These are phyloP conservation scores for Salicornia ramosissima DNA, from an alignment of 148 eudicot genomes.

Conservation along the genomic window DNA sequence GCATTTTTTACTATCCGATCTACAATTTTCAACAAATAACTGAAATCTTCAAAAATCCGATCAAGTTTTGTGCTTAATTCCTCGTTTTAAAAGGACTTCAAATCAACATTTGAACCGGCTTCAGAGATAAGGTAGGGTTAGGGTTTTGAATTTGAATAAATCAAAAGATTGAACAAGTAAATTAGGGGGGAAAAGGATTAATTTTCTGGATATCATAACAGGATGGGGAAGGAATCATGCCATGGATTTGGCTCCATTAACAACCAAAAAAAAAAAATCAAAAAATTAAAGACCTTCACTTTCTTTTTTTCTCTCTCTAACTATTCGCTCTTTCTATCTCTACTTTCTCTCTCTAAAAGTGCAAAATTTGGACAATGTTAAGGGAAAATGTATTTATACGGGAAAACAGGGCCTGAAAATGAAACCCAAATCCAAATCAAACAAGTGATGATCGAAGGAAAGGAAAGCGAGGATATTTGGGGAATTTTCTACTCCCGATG, in stretches of 20 bases:
- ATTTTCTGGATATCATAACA: slow-evolving; percentile 4
- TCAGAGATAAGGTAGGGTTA: slow-evolving; percentile 33
- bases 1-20: slow-evolving; percentile 36
- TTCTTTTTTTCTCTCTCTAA: neutral
- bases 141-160: slow-evolving; percentile 18
- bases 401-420: slow-evolving; percentile 22
- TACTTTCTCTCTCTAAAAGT: slow-evolving; percentile 28
- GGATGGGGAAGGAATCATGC: slow-evolving; percentile 4
- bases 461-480: slow-evolving; percentile 1
- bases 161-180: neutral
- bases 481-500: slow-evolving; percentile 24
- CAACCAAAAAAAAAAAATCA: neutral
- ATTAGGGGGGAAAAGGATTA: neutral
- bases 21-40: neutral
- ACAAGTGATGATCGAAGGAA: neutral
- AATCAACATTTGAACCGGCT: slow-evolving; percentile 11
- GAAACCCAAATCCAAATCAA: slow-evolving; percentile 39
- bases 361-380: slow-evolving; percentile 24
- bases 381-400: slow-evolving; percentile 23
- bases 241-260: slow-evolving; percentile 32
- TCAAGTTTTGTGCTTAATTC: neutral
- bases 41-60: neutral
- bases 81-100: slow-evolving; percentile 20
- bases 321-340: slow-evolving; percentile 4
- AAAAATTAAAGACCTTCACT: neutral